Evolutionary conservation across 495 filamentous ascomycete species (phyloP), one percentile per base, ranked within the genome.

Genomic region (Hapsidospora chrysogenum): DNA sequence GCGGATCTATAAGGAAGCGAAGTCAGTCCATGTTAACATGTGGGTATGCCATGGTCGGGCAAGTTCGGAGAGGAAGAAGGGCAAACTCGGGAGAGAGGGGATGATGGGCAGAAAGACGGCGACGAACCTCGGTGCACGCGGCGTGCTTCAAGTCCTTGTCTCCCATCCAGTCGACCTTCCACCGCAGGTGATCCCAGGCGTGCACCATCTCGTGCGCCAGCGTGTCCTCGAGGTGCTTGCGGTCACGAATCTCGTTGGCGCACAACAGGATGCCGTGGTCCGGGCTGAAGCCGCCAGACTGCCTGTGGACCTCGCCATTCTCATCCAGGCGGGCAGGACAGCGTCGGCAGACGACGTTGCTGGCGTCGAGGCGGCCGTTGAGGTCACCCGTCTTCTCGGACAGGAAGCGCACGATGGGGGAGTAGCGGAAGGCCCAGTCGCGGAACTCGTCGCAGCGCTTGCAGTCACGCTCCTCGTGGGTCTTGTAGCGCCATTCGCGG

Each of bases 141-240:
- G 84, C 78, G 60, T 96, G 89, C 52, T 77, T 73, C 56, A 97
- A 49, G 21, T 57, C 47, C 51, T 56, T 61, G 44, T 82, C 68
- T 37, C 76, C 74, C 3, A 57, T 56, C 69, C 75, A 83, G 43
- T 97, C 74, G 23, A 93, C 74, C 56, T 92, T 84, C 60, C 83
- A 97, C 42, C 85, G 54, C 45, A 95, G 50, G 54, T 93, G 80
- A 50, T 97, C 89, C 62, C 82, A 96, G 7, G 85, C 87, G 61
- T 97, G 89, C 36, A 97, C 77, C 78, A 97, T 85, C 61, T 97
- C 89, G 58, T 97, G 89, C 28, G 89, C 79, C 49, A 97, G 62
- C 21, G 84, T 93, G 52, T 97, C 89, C 61, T 97, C 89, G 42
- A 92, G 47, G 47, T 92, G 80, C 2, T 72, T 65, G 31, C 70